A percentile compares a stretch with the other conserved stretches of the same genome.
These are phyloP conservation scores for Quercus engelmannii DNA, from an alignment of 306 rosid species.

Conservation along the genomic window DNA sequence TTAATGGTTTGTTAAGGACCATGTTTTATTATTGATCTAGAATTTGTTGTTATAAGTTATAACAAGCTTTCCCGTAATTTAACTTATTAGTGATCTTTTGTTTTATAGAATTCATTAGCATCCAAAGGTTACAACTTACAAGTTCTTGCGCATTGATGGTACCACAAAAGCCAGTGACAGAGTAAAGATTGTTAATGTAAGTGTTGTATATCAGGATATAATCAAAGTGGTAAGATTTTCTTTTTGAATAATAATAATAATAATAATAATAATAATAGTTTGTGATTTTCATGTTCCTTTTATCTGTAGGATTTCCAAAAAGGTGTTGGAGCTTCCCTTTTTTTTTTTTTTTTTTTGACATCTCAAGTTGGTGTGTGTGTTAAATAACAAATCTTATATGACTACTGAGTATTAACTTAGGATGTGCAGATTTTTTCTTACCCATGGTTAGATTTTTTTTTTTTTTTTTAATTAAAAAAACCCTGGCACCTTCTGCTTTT, in stretches of 20 bases:
- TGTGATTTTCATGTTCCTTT: neutral
- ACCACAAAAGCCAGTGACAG: constrained; percentile 82
- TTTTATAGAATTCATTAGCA: constrained; percentile 52
- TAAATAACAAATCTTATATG: no score
- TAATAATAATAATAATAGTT: no score
- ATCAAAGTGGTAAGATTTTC: neutral
- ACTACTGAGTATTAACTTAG: no score
- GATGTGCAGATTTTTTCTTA: no score
- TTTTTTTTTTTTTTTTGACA: constrained; percentile 84
- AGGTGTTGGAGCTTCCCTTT: constrained; percentile 69
- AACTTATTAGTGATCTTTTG: constrained; percentile 7
- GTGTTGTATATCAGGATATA: constrained; percentile 8
- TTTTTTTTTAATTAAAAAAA: no score
- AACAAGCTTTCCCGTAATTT: neutral
- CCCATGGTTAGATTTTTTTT: no score
- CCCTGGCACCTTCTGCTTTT: no score
- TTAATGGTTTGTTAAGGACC: neutral
- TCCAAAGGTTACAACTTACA: constrained; percentile 57
- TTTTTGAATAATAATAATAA: no score
- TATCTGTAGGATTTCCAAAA: constrained; percentile 76
- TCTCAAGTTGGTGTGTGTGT: constrained; percentile 86
- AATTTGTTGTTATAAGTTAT: neutral
- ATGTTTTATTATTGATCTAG: neutral
- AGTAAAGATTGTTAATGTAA: constrained; percentile 68
- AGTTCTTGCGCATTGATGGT: constrained; percentile 71